Conservation (phyloP, 1,139 yeast species). For the Cylindricascospora bacillispora region DNA sequence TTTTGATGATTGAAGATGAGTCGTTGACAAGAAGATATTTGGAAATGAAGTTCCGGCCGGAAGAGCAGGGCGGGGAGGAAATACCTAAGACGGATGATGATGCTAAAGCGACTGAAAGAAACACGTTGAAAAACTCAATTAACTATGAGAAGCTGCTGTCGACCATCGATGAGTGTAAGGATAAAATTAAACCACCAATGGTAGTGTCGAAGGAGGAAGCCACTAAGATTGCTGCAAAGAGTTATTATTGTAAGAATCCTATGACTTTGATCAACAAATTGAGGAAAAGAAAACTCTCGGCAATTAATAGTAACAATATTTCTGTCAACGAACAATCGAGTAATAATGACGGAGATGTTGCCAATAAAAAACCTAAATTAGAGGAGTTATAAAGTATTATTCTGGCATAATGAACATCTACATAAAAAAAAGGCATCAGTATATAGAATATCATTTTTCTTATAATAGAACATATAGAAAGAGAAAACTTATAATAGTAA, state of each 20-base stretch:
- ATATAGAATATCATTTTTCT: too few relatives aligned
- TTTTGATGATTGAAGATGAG: conserved; percentile 54
- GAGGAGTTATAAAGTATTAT: too few relatives aligned
- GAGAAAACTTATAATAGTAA: too few relatives aligned
- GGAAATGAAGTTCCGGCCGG: conserved; percentile 36
- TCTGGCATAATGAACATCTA: too few relatives aligned
- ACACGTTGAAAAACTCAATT: conserved; percentile 5
- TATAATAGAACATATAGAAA: too few relatives aligned
- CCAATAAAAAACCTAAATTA: too few relatives aligned
- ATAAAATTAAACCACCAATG: conserved; percentile 30
- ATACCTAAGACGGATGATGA: conserved; percentile 3
- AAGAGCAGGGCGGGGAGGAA: conserved; percentile 16
- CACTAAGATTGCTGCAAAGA: conserved; percentile 46
- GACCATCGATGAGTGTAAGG: conserved; percentile 39
- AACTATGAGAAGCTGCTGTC: conserved; percentile 34
- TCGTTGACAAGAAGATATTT: conserved; percentile 56
- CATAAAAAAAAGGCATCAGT: too few relatives aligned
- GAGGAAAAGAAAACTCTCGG: conserved; percentile 12
- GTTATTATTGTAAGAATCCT: conserved; percentile 53
- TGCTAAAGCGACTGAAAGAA: conserved; percentile 2
- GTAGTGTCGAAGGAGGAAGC: conserved; percentile 50
- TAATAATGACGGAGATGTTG: too few relatives aligned
- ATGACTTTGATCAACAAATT: conserved; percentile 29
- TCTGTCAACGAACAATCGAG: conserved; percentile 4
- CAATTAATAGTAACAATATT: conserved; percentile 7